Percentiles rank a stretch among this genome's conserved stretches.
These are phyloP conservation scores for Secale cereale DNA, from an alignment of 176 grass and related monocot genomes.

Conservation along the genomic window DNA sequence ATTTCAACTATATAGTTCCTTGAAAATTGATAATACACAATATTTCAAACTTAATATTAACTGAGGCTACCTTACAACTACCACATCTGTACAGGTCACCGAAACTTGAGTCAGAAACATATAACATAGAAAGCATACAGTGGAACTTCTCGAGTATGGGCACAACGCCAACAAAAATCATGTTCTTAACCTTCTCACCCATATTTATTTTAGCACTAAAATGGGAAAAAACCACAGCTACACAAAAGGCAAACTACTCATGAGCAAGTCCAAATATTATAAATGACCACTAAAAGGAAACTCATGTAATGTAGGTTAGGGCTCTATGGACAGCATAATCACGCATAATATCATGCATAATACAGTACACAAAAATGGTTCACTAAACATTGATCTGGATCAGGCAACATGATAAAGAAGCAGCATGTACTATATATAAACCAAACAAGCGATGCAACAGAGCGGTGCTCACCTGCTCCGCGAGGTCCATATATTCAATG, in stretches of 20 bases:
- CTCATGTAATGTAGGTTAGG: background rate
- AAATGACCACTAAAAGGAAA: background rate
- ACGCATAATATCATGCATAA: background rate
- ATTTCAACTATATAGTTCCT: background rate
- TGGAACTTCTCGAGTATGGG: background rate
- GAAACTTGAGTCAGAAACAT: background rate
- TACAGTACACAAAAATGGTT: background rate
- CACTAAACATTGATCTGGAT: background rate
- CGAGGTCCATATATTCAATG: constrained; percentile 93
- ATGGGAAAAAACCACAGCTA: background rate
- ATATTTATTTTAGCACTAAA: background rate
- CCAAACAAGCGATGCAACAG: background rate
- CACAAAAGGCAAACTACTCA: background rate
- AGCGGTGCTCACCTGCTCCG: constrained; percentile 58
- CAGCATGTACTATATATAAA: constrained; percentile 12
- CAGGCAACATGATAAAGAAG: constrained; percentile 11
- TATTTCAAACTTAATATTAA: background rate
- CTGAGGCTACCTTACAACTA: background rate
- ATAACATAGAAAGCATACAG: background rate
- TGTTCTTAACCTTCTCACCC: background rate
- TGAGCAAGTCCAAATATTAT: background rate
- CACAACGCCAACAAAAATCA: background rate
- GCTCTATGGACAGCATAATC: background rate
- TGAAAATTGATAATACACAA: background rate
- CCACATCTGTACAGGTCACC: background rate